These are phyloP conservation scores for Medicago lupulina DNA, from an alignment of 306 rosid genomes.

Conservation along the genomic window DNA sequence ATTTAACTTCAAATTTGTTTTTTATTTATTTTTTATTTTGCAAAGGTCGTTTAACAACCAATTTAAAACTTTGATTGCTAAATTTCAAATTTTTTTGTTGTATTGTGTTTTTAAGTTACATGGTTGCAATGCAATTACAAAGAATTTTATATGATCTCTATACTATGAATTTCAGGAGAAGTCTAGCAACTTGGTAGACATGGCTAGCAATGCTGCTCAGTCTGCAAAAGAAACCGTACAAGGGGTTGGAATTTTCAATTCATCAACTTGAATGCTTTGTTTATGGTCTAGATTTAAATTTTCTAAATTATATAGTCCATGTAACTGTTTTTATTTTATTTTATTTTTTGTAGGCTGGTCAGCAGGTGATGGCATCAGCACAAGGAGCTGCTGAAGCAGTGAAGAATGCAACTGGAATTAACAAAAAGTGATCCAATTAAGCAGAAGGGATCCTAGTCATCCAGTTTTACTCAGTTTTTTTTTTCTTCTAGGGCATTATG, in stretches of 20 bases:
- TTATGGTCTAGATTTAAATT: not conserved
- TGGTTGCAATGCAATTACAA: not conserved
- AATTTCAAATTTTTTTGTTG: not conserved
- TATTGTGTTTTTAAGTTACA: not conserved
- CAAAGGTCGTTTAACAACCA: not conserved
- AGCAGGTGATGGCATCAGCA: conserved; percentile 56
- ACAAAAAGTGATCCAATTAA: conserved; percentile 49
- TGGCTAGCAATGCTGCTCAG: conserved; percentile 60
- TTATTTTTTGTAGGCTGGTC: conserved; percentile 51
- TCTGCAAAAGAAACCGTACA: conserved; percentile 60
- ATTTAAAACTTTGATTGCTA: not conserved
- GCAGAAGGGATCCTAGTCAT: conserved; percentile 26
- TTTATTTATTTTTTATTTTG: no score
- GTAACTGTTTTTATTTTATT: not conserved
- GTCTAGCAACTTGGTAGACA: conserved; percentile 53
- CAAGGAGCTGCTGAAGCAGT: conserved; percentile 69
- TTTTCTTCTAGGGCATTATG: conserved; percentile 13
- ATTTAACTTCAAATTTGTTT: no score
- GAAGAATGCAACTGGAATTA: conserved; percentile 71
- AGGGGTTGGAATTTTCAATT: conserved; percentile 40
- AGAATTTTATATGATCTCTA: not conserved
- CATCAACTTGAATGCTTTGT: not conserved
- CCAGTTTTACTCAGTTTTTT: not conserved
- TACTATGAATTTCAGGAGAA: conserved; percentile 54
- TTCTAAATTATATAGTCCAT: no score